phyloP scores from a whole-genome alignment of 257 asterid genomes.

The Solanum etuberosum region DNA sequence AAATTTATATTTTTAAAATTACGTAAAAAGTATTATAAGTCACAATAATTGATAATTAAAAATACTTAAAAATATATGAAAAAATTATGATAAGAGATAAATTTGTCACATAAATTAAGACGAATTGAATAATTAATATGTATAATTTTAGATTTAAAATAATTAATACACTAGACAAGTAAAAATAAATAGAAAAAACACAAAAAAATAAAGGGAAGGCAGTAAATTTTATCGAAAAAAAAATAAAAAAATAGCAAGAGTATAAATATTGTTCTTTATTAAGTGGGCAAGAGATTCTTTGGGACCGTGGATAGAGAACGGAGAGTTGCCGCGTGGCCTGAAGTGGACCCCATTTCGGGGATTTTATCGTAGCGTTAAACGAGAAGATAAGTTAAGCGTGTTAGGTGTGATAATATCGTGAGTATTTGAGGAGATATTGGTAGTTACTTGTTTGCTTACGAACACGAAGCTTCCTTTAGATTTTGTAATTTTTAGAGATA shows the following conservation, averaged over 20 bases:
- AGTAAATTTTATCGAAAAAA: not conserved
- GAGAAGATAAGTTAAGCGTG: slow-evolving; percentile 1
- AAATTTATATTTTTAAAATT: too few relatives aligned
- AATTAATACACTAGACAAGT: too few relatives aligned
- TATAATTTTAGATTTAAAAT: too few relatives aligned
- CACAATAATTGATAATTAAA: accelerated
- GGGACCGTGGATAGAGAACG: not conserved
- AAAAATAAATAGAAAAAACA: too few relatives aligned
- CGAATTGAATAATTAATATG: too few relatives aligned
- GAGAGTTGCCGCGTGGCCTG: slow-evolving; percentile 32
- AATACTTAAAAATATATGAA: too few relatives aligned
- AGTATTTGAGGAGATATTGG: not conserved
- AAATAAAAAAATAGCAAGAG: not conserved
- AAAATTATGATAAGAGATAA: accelerated
- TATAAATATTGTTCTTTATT: not conserved
- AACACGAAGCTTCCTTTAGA: slow-evolving; percentile 2
- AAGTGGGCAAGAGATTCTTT: slow-evolving; percentile 6
- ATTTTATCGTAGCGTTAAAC: not conserved
- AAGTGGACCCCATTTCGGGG: not conserved
- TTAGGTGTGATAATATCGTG: slow-evolving; percentile 5
- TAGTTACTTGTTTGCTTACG: not conserved
- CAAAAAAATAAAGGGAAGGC: not conserved
- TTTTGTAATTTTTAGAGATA: not conserved
- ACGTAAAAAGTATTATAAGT: too few relatives aligned
- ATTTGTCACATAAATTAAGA: too few relatives aligned